Conservation (phyloP, 1,139 yeast species). For the Saccharomyces hybrid region DNA sequence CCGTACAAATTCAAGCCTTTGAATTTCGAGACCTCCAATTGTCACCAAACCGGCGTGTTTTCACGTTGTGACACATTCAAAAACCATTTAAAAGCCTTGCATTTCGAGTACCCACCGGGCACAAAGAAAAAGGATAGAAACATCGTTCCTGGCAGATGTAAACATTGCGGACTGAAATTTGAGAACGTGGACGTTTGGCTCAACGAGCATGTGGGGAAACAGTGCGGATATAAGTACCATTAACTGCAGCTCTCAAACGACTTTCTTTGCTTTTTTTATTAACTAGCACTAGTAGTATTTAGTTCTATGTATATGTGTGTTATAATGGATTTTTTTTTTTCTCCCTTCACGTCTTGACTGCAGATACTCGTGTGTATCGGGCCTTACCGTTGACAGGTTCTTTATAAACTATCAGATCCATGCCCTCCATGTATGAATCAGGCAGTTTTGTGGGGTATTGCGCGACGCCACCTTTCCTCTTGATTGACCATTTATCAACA, state of each 20-base stretch:
- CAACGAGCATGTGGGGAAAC: slow-evolving; percentile 57
- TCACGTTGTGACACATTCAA: slow-evolving; percentile 87
- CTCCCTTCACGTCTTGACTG: slow-evolving; percentile 12
- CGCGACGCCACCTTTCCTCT: slow-evolving; percentile 6
- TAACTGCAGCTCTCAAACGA: slow-evolving; percentile 5
- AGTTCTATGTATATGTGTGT: slow-evolving; percentile 6
- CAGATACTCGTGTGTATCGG: slow-evolving; percentile 20
- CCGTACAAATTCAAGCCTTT: slow-evolving; percentile 22
- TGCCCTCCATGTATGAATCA: slow-evolving; percentile 17
- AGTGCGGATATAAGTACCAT: slow-evolving; percentile 37
- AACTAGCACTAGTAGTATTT: slow-evolving; percentile 1
- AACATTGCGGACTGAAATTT: slow-evolving; percentile 62
- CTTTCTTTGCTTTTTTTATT: slow-evolving; percentile 4
- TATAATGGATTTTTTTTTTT: background rate
- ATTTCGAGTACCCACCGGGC: slow-evolving; percentile 81
- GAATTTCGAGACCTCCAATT: slow-evolving; percentile 32
- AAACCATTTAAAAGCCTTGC: slow-evolving; percentile 83
- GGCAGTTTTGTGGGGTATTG: slow-evolving; percentile 19
- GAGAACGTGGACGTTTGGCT: slow-evolving; percentile 75
- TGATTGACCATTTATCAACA: background rate
- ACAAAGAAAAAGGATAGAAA: slow-evolving; percentile 71
- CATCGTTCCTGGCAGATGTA: slow-evolving; percentile 64
- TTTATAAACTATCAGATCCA: slow-evolving; percentile 17
- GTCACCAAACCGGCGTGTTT: slow-evolving; percentile 79
- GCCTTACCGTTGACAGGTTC: background rate